Evolutionary conservation across 1,139 yeast genomes (phyloP), one percentile per base, ranked within the genome.

Genomic region (Candida tropicalis): DNA sequence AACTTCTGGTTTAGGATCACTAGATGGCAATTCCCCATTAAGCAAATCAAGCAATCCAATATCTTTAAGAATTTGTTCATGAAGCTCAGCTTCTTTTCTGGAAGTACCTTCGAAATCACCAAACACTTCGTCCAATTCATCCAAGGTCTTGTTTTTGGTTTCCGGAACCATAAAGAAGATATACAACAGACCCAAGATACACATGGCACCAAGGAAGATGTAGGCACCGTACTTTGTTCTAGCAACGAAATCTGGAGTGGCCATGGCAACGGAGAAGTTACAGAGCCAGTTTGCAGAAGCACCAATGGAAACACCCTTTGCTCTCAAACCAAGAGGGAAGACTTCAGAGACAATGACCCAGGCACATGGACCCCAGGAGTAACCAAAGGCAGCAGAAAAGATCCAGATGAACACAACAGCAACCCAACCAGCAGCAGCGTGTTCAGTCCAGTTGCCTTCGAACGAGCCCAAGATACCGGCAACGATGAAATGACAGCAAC

Each of bases 381-480:
- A 57, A 10, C 63, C 53, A 25, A 61, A 54, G 25, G 54, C 59
- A n/a, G 59, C 58, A 42, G 59, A 67, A 28, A 65, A 61, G 16
- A 69, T 63, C 53, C 56, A 61, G 46, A 72, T 66, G 53, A 73
- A 76, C 28, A 75, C 58, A 43, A 56, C 52, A 25, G 58, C 81
- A 18, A 79, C 76, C 58, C 80, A 79, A 42, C 70, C 67, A 18
- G 62, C 59, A 29, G 48, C 51, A 6, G 44, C 48, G 35, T 54
- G 46, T 26, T 44, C 37, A 23, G 45, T 50, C 23, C 23, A 43
- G 15, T 41, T 26, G 12, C 50, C 57, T 6, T 39, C 48, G 38
- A 49, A 53, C 35, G 43, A 80, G 57, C 93, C 95, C 39, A 85
- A 73, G 33, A 85, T 71, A 12, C 90, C 81, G 17, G 53, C 59